Evolutionary conservation across 257 asterid species (phyloP).

Genomic region (Solanum sejunctum): DNA sequence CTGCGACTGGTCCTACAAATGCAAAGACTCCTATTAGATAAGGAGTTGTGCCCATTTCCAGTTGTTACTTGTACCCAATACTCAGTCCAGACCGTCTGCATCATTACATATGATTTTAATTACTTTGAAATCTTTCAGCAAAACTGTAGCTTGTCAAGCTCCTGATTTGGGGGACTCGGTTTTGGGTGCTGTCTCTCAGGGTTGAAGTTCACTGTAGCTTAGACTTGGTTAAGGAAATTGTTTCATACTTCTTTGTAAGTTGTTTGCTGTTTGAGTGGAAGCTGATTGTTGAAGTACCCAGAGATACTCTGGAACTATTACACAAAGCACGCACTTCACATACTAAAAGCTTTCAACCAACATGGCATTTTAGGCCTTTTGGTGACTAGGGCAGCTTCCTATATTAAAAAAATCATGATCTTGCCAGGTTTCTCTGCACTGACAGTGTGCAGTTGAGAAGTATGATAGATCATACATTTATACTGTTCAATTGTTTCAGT

Average conservation of each 20-base stretch:
- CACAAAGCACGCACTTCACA: constrained; percentile 20
- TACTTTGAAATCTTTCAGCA: not conserved
- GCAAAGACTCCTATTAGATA: not conserved
- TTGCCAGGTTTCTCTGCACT: constrained; percentile 99
- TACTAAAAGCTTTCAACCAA: constrained; percentile 13
- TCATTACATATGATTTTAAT: not conserved
- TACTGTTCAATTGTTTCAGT: not conserved
- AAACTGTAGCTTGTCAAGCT: not conserved
- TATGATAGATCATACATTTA: constrained; percentile 75
- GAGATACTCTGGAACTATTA: not conserved
- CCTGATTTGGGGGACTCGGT: not conserved
- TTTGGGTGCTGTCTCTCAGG: not conserved
- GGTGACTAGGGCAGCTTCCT: constrained; percentile 63
- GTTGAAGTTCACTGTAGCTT: not conserved
- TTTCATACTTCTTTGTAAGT: not conserved
- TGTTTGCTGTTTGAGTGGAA: constrained; percentile 20
- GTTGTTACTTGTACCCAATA: not conserved
- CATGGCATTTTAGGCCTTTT: constrained; percentile 30
- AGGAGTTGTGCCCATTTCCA: not conserved
- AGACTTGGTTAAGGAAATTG: not conserved
- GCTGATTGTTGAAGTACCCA: constrained; percentile 28
- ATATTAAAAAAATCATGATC: constrained; percentile 41
- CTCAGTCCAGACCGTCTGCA: not conserved
- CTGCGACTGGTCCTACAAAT: not conserved
- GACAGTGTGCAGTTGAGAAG: constrained; percentile 99